Conservation (phyloP, 1,284 basidiomycete genomes). For the Chiua sp. region DNA sequence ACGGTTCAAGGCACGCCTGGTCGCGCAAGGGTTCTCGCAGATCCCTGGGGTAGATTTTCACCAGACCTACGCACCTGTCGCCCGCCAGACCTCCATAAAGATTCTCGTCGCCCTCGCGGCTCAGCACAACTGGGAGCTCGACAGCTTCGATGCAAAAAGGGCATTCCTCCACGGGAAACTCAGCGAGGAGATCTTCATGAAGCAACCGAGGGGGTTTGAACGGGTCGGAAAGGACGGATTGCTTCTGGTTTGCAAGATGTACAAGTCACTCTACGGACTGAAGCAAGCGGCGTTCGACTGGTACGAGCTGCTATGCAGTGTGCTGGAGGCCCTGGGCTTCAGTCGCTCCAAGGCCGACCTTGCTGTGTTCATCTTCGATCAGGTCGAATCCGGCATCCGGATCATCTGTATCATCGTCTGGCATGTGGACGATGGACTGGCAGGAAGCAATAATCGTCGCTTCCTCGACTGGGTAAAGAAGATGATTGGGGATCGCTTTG, state of each 20-base stretch:
- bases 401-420: neutral
- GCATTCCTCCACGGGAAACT: conserved; percentile 13
- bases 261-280: conserved; percentile 10
- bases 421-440: too few relatives aligned
- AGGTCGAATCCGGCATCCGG: neutral
- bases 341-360: neutral
- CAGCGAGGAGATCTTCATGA: conserved; percentile 14
- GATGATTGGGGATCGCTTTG: too few relatives aligned
- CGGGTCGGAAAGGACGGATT: neutral
- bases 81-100: conserved; percentile 25
- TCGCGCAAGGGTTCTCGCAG: conserved; percentile 47
- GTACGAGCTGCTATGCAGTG: conserved; percentile 4
- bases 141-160: conserved; percentile 15
- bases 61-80: conserved; percentile 32
- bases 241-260: neutral
- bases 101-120: conserved; percentile 30
- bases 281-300: conserved; percentile 14
- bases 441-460: too few relatives aligned
- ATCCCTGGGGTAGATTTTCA: conserved; percentile 42
- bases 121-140: conserved; percentile 18
- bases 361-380: neutral
- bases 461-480: too few relatives aligned
- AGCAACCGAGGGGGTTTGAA: conserved; percentile 10
- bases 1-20: conserved; percentile 42
- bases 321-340: conserved; percentile 1